These are phyloP conservation scores for Fusarium pseudocircinatum DNA, from an alignment of 2,329 filamentous ascomycete species.

Conservation along the genomic window DNA sequence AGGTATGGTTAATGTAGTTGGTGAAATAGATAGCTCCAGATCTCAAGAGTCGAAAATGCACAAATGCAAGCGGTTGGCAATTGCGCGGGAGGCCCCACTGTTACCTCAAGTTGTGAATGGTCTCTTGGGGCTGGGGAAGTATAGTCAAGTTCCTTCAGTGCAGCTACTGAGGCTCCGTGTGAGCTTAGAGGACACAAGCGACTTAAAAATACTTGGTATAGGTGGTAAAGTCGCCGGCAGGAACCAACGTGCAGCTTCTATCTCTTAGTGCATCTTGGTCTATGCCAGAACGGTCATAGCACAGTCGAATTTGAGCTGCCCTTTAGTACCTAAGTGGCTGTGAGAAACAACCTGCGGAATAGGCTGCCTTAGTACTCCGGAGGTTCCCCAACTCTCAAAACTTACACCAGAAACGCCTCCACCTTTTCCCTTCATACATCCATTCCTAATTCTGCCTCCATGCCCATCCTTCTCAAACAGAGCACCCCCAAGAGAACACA, in stretches of 20 bases:
- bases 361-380: slow-evolving; percentile 16
- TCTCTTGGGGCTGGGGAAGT: not conserved
- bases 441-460: slow-evolving; percentile 11
- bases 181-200: not conserved
- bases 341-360: not conserved
- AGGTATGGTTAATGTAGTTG: slow-evolving; percentile 25
- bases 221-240: slow-evolving; percentile 5
- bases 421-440: slow-evolving; percentile 10
- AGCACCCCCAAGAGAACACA: slow-evolving; percentile 21
- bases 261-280: not conserved
- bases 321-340: not conserved
- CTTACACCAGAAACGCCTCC: slow-evolving; percentile 24
- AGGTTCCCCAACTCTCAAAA: slow-evolving; percentile 33
- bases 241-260: slow-evolving; percentile 14
- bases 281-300: slow-evolving; percentile 18
- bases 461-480: slow-evolving; percentile 15
- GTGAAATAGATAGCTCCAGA: slow-evolving; percentile 27
- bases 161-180: too few species aligned
- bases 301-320: not conserved
- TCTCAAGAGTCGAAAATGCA: slow-evolving; percentile 28
- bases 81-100: not conserved
- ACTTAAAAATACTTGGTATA: not conserved
- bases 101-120: slow-evolving; percentile 6
- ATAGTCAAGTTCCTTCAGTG: not conserved
- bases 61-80: slow-evolving; percentile 32